Evolutionary conservation across 306 rosid genomes (phyloP).

Genomic region (Acacia crassicarpa): DNA sequence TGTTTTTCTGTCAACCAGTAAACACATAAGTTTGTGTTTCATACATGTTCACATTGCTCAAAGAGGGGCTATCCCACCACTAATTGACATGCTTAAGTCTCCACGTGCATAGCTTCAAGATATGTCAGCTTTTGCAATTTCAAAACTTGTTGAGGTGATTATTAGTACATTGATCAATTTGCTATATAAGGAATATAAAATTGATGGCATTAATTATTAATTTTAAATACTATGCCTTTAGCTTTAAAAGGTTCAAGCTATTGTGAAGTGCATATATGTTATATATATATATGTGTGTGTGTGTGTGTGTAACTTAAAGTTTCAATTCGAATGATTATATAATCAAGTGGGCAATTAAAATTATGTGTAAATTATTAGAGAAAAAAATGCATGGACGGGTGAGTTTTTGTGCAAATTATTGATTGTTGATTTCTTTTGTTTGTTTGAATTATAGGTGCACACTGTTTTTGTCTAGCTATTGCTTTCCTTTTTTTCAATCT

Average conservation of each 20-base stretch:
- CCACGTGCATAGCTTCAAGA: no score
- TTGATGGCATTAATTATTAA: conserved; percentile 1
- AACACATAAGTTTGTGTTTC: conserved; percentile 11
- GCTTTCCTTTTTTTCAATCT: background rate
- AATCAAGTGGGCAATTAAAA: background rate
- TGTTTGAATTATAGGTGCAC: background rate
- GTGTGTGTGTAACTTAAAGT: no score
- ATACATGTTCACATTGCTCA: no score
- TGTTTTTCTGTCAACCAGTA: background rate
- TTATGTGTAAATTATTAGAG: conserved; percentile 53
- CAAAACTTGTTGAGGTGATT: no score
- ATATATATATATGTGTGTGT: background rate
- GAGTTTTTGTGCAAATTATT: conserved; percentile 41
- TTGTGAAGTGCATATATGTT: background rate
- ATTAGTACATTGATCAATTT: background rate
- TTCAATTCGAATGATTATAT: background rate
- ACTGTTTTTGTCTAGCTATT: background rate
- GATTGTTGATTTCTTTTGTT: background rate
- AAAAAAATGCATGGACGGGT: conserved; percentile 83
- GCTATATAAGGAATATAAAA: background rate
- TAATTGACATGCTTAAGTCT: no score
- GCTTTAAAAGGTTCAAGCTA: background rate
- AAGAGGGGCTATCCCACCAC: no score
- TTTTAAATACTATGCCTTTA: conserved; percentile 9
- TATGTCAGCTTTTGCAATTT: no score